Evolutionary conservation across 495 filamentous ascomycete species (phyloP).

Genomic region (Penicillium ucsense): DNA sequence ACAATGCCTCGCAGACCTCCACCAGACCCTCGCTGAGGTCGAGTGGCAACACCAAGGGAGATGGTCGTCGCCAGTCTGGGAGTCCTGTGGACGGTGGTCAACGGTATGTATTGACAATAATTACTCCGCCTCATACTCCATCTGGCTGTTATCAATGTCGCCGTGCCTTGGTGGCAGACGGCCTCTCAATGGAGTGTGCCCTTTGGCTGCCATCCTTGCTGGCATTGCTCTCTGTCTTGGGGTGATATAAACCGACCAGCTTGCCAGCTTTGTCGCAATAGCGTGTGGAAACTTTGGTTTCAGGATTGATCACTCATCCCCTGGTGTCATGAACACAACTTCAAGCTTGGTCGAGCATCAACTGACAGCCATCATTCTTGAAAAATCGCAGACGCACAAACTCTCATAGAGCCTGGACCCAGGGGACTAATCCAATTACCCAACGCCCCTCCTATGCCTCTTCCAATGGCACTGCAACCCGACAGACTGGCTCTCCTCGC

Average conservation of each 20-base stretch:
- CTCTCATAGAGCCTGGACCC: constrained; percentile 53
- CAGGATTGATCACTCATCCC: too few relatives aligned
- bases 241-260: too few relatives aligned
- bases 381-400: constrained; percentile 34
- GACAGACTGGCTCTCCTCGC: constrained; percentile 33
- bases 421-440: constrained; percentile 56
- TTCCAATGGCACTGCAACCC: constrained; percentile 44
- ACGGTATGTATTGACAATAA: constrained; percentile 34
- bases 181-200: neutral
- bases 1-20: constrained; percentile 26
- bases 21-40: constrained; percentile 37
- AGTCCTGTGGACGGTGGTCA: constrained; percentile 46
- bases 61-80: constrained; percentile 47
- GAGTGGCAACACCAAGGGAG: constrained; percentile 44
- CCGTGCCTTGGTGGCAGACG: too few relatives aligned
- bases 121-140: constrained; percentile 2
- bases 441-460: constrained; percentile 43
- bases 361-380: neutral
- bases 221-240: too few relatives aligned
- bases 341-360: too few relatives aligned
- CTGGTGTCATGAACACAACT: too few relatives aligned
- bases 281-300: too few relatives aligned
- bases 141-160: neutral
- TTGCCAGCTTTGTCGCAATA: too few relatives aligned
- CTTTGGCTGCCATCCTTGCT: constrained; percentile 1